phyloP scores from a whole-genome alignment of 768 basidiomycete genomes.

The Suillus ampliporus region DNA sequence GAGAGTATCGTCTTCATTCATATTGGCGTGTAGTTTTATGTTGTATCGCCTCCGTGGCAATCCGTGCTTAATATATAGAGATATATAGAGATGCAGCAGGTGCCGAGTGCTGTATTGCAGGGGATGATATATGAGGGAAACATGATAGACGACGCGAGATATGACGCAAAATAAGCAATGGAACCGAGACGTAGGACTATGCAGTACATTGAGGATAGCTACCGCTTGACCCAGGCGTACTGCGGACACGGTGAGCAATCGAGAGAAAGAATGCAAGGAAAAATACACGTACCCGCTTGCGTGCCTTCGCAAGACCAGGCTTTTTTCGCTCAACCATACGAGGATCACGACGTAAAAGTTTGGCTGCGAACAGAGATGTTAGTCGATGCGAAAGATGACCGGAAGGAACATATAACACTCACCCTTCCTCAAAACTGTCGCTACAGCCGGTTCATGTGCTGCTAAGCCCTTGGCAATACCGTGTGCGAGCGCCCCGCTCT shows the following conservation, averaged over 20 bases:
- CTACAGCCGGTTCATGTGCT: constrained; percentile 70
- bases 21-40: too few species aligned
- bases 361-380: constrained; percentile 53
- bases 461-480: constrained; percentile 79
- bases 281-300: constrained; percentile 77
- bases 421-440: constrained; percentile 76
- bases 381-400: neutral
- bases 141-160: too few species aligned
- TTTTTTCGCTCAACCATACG: constrained; percentile 99
- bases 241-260: constrained; percentile 35
- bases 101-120: neutral
- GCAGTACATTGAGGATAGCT: constrained; percentile 21
- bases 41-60: too few species aligned
- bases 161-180: neutral
- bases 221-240: constrained; percentile 98
- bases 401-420: constrained; percentile 28
- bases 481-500: constrained; percentile 85
- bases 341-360: constrained; percentile 88
- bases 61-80: too few species aligned
- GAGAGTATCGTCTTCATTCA: too few species aligned
- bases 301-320: constrained; percentile 89
- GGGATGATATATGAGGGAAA: neutral
- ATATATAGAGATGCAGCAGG: neutral
- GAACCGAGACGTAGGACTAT: neutral
- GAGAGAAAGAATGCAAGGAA: neutral